Base-by-base conservation (phyloP, 371 early-diverging fungal species). In the Zychaea mexicana region DNA sequence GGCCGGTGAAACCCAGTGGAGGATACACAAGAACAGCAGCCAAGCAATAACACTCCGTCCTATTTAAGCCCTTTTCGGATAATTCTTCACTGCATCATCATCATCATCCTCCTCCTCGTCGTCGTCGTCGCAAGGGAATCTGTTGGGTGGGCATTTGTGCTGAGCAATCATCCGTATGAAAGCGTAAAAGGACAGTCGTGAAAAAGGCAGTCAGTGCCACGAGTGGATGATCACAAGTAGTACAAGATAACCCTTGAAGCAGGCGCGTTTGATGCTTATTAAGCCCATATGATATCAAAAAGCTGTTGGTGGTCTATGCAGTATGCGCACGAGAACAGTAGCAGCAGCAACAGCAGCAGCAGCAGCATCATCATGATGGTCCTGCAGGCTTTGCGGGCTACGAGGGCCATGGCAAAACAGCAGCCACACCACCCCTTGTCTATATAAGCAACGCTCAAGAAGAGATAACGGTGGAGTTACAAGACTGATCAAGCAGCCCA, bases 141-240 rank as follows among this genome's bases (percentile, higher is more conserved):
- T n/a, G n/a, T n/a, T n/a, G n/a, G 12, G 45, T 45, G 45, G 45
- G 4, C 17, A 49, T 22, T 49, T 49, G n/a, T 49, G 49, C 49
- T 49, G 49, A 49, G 49, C 49, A 49, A 49, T 49, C 49, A 49
- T 22, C 22, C 49, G 10, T 49, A 24, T 49, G 49, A 49, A 49
- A 1, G 24, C 24, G 21, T 19, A 6, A 49, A 49, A 49, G 24
- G 6, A 8, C 24, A 22, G 6, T 49, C n/a, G 21, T 46, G n/a
- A 46, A 46, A 46, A 46, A 46, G n/a, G 46, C n/a, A 46, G 15
- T 15, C n/a, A n/a, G 46, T 49, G 49, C 49, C 49, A 49, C 49
- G 49, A 22, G 49, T 7, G 9, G 22, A 49, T 19, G 49, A 22
- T 22, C 49, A 49, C 6, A 24, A 19, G 21, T 49, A 49, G 46